phyloP scores from a whole-genome alignment of 164 flowering plant genomes.

The Chimonanthus salicifolius region DNA sequence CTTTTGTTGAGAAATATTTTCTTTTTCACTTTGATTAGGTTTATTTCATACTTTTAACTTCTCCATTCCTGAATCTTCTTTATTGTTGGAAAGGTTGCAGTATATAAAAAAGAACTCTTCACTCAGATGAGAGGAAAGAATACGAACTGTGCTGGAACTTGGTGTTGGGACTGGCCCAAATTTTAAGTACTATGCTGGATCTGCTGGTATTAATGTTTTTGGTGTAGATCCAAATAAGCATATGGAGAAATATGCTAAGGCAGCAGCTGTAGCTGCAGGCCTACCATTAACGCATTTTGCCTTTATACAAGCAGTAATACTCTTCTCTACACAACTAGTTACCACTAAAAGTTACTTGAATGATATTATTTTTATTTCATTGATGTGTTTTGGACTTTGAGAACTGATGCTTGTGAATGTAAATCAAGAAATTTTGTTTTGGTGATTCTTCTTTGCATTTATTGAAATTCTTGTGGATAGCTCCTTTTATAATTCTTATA shows the following conservation, averaged over 20 bases:
- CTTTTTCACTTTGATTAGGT: background rate
- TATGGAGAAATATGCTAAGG: conserved; percentile 81
- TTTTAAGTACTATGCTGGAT: conserved; percentile 64
- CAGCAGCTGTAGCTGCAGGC: conserved; percentile 65
- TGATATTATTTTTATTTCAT: background rate
- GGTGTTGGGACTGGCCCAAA: conserved; percentile 95
- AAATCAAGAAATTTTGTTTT: background rate
- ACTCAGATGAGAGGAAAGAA: conserved; percentile 50
- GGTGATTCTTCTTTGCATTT: background rate
- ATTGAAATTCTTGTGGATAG: background rate
- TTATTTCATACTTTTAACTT: background rate
- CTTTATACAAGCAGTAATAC: conserved; percentile 62
- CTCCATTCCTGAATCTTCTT: background rate
- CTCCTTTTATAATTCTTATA: too few relatives aligned
- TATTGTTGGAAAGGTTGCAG: conserved; percentile 52
- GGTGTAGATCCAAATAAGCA: conserved; percentile 76
- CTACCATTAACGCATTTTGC: conserved; percentile 41
- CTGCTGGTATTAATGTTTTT: conserved; percentile 36
- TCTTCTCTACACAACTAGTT: background rate
- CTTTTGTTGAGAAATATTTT: background rate
- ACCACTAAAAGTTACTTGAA: background rate
- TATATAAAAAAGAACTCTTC: conserved; percentile 60
- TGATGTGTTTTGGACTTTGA: background rate
- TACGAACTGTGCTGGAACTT: conserved; percentile 64
- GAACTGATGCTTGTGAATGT: background rate